Conservation (phyloP, 495 filamentous ascomycete genomes). For the Podospora bellae-mahoneyi region DNA sequence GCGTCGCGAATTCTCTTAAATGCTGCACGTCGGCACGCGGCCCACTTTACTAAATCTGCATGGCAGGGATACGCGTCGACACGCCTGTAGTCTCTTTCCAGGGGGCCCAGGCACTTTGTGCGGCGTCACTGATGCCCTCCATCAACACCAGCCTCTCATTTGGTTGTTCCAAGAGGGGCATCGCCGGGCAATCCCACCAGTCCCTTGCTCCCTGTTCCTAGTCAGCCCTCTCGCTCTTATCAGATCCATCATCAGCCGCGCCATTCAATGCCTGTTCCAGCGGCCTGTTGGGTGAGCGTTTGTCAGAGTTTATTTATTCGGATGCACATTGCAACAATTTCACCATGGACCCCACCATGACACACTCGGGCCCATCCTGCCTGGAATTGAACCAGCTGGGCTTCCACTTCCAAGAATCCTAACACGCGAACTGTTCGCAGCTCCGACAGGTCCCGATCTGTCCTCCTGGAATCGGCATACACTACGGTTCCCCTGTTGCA, state of each 20-base stretch:
- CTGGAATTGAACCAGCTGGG: not conserved
- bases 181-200: not conserved
- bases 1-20: constrained; percentile 28
- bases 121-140: not conserved
- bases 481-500: not conserved
- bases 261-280: not conserved
- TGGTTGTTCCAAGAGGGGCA: not conserved
- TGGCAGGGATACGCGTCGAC: constrained; percentile 26
- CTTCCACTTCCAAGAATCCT: not conserved
- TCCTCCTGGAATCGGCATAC: not conserved
- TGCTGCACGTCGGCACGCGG: constrained; percentile 28
- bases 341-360: not conserved
- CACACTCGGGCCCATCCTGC: not conserved
- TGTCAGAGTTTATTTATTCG: not conserved
- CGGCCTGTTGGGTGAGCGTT: not conserved
- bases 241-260: constrained; percentile 13
- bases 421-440: not conserved
- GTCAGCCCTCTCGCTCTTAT: constrained; percentile 13
- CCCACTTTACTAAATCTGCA: constrained; percentile 19
- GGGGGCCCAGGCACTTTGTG: not conserved
- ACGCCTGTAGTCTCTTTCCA: constrained; percentile 10
- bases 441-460: constrained; percentile 1
- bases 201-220: not conserved
- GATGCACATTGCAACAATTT: not conserved
- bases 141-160: constrained; percentile 1